Percentiles rank a stretch among this genome's conserved stretches.
These are phyloP conservation scores for Salvia splendens DNA, from an alignment of 257 asterid species.

Conservation along the genomic window DNA sequence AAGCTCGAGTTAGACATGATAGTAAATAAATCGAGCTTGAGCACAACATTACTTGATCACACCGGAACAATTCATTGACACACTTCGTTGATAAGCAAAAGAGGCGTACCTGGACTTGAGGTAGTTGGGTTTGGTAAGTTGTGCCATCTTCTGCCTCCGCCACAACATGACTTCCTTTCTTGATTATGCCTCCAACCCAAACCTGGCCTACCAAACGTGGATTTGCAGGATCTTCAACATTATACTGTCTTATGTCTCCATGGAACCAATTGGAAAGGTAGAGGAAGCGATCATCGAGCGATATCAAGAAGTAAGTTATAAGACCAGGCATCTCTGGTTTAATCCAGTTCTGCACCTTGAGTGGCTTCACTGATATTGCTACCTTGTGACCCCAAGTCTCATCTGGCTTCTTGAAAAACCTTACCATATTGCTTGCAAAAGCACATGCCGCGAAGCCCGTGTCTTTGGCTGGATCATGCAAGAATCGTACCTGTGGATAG, in stretches of 20 bases:
- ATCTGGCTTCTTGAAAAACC: slow-evolving; percentile 80
- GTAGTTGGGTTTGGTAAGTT: slow-evolving; percentile 74
- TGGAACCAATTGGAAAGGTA: slow-evolving; percentile 90
- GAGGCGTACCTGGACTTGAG: slow-evolving; percentile 61
- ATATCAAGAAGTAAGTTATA: slow-evolving; percentile 72
- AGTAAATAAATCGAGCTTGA: no score
- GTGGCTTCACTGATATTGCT: slow-evolving; percentile 56
- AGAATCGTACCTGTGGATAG: slow-evolving; percentile 64
- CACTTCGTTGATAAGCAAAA: background rate
- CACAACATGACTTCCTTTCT: slow-evolving; percentile 62
- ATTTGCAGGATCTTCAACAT: slow-evolving; percentile 73
- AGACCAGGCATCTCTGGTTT: slow-evolving; percentile 91
- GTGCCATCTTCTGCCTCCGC: slow-evolving; percentile 81
- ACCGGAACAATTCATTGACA: background rate
- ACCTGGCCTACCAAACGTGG: slow-evolving; percentile 76
- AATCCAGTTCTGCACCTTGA: slow-evolving; percentile 85
- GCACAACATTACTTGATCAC: no score
- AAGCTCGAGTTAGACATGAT: no score
- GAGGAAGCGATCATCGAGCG: slow-evolving; percentile 75
- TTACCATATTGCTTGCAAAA: slow-evolving; percentile 76
- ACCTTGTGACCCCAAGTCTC: slow-evolving; percentile 88
- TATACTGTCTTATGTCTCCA: slow-evolving; percentile 88
- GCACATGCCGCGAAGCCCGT: slow-evolving; percentile 93
- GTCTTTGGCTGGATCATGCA: slow-evolving; percentile 87
- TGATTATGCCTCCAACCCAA: slow-evolving; percentile 72